A percentile compares a stretch with the other conserved stretches of the same genome.
Evolutionary conservation across 495 filamentous ascomycete genomes (phyloP).

Genomic region (Extremus antarcticus): DNA sequence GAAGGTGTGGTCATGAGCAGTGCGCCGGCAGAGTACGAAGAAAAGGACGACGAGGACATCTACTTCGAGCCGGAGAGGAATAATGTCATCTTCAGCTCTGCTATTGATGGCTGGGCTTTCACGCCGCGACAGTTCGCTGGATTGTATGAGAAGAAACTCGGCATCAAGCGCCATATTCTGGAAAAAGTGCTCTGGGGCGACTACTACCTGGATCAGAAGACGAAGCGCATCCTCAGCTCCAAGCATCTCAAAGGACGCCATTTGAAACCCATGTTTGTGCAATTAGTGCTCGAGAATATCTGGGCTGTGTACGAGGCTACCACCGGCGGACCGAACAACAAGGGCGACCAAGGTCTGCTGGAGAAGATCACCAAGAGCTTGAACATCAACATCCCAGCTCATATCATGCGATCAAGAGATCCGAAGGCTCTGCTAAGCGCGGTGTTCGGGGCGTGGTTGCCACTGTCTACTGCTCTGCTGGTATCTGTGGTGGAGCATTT

Average conservation of each 20-base stretch:
- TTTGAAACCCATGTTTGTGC: conserved; percentile 95
- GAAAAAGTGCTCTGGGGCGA: conserved; percentile 97
- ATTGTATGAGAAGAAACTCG: conserved; percentile 92
- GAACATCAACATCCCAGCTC: conserved; percentile 67
- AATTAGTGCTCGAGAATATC: conserved; percentile 88
- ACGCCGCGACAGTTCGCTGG: conserved; percentile 88
- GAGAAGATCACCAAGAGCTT: conserved; percentile 94
- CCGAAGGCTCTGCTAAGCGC: conserved; percentile 71
- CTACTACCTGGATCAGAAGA: conserved; percentile 93
- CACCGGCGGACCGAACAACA: conserved; percentile 65
- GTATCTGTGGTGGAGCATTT: conserved; percentile 90
- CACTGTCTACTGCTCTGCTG: conserved; percentile 81
- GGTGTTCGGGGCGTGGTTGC: conserved; percentile 82
- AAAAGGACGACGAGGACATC: conserved; percentile 90
- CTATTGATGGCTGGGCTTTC: conserved; percentile 96
- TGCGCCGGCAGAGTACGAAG: conserved; percentile 52
- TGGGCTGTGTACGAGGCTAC: conserved; percentile 97
- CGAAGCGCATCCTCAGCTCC: conserved; percentile 76
- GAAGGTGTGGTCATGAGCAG: conserved; percentile 32
- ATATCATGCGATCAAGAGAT: conserved; percentile 77
- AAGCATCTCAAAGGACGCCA: conserved; percentile 88
- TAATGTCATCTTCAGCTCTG: conserved; percentile 97
- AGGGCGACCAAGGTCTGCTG: conserved; percentile 70
- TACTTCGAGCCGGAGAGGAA: conserved; percentile 98
- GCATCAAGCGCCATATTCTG: conserved; percentile 79